Evolutionary conservation across 176 grass and related monocot species (phyloP), one percentile per base, ranked within the genome.

Genomic region (Musa acuminata): DNA sequence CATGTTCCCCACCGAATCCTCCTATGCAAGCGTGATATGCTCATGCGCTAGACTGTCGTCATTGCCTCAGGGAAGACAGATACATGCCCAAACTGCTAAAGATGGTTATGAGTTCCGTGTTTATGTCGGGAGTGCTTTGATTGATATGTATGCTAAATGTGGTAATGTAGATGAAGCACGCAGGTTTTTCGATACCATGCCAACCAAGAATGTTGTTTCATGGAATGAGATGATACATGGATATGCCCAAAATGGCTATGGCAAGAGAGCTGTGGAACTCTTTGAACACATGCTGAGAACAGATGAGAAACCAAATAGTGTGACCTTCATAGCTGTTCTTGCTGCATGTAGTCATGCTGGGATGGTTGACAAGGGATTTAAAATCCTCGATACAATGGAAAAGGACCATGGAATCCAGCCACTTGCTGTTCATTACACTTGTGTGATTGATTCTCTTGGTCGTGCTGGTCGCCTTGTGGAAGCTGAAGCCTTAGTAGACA

Each of bases 211-310:
- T 73, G 85, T 92, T 72, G 85, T 96, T 84, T 91, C 92, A n/a
- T 96, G 92, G 92, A 96, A 96, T 83, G 92, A 96, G 87, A 92
- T 90, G 85, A 90, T 96, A 82, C 89, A 96, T 90, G 89, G 92
- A 27, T 92, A 96, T 60, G 80, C 89, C 67, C 89, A 90, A 75
- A 96, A 85, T 86, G 92, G 92, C 48, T 78, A 75, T 63, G 82
- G 86, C 21, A 72, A 90, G 49, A 81, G 79, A 77, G 89, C 89
- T 55, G 81, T 92, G 24, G 87, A 90, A 71, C 68, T 96, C 58
- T 96, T 96, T 77, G 85, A 92, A 60, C 64, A 73, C 67, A 88
- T 96, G 92, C 63, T 92, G 78, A 84, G 76, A 50, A 88, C 87
- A 76, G 82, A 83, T 52, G 68, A 92, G 68, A 87, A 87, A 76